Percentiles rank a stretch among this genome's conserved stretches.
These are phyloP conservation scores for Rubroshorea leprosula DNA, from an alignment of 345 rosid species.

Conservation along the genomic window DNA sequence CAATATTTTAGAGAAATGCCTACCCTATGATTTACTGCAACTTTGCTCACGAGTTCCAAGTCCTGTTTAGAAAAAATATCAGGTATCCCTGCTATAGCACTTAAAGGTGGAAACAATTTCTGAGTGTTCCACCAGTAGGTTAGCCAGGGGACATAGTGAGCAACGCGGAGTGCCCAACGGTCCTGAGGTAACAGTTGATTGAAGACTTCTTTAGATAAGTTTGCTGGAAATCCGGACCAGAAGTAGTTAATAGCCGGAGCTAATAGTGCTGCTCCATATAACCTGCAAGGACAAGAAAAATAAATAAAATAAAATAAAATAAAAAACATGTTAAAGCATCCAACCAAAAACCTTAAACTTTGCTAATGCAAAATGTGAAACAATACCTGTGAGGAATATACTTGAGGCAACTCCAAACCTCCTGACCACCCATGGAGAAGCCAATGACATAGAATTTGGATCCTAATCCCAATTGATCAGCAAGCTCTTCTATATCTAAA, in stretches of 20 bases:
- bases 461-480: conserved; percentile 52
- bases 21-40: conserved; percentile 20
- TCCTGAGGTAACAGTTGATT: conserved; percentile 31
- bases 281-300: conserved; percentile 23
- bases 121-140: conserved; percentile 71
- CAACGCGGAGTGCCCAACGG: conserved; percentile 57
- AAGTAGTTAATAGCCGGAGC: conserved; percentile 57
- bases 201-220: conserved; percentile 43
- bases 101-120: conserved; percentile 41
- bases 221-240: conserved; percentile 51
- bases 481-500: conserved; percentile 54
- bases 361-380: too few species aligned
- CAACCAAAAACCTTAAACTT: too few species aligned
- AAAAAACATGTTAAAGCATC: too few species aligned
- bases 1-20: too few species aligned
- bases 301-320: too few species aligned
- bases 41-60: conserved; percentile 29
- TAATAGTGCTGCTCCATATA: conserved; percentile 51
- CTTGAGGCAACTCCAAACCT: conserved; percentile 46
- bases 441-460: conserved; percentile 42
- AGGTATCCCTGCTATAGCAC: conserved; percentile 23
- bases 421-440: conserved; percentile 52
- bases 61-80: conserved; percentile 35
- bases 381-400: conserved; percentile 62
- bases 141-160: conserved; percentile 61